A percentile compares a stretch with the other conserved stretches of the same genome.
Conservation (phyloP, 2,329 filamentous ascomycete genomes). For the Talaromyces sp. region DNA sequence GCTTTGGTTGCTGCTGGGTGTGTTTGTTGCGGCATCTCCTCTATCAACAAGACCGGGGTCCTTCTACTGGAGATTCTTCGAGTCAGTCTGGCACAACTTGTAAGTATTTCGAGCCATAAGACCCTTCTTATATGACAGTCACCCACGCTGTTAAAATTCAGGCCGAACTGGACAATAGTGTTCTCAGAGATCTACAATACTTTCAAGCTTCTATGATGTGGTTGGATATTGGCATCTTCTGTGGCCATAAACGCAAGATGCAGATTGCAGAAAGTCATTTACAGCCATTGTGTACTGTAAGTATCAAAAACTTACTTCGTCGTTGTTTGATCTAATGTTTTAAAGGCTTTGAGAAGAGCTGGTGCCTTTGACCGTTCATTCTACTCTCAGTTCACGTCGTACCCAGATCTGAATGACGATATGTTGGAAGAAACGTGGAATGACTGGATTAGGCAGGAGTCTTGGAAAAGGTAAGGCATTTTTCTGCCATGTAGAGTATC, state of each 20-base stretch:
- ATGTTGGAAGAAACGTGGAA: not conserved
- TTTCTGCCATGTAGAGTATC: not conserved
- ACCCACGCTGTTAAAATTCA: not conserved
- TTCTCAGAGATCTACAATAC: not conserved
- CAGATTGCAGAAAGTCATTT: not conserved
- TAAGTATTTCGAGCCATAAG: not conserved
- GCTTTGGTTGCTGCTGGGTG: not conserved
- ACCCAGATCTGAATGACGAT: not conserved
- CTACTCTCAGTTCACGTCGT: not conserved
- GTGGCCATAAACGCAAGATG: not conserved
- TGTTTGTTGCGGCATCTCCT: not conserved
- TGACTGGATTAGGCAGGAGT: not conserved
- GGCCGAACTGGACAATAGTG: not conserved
- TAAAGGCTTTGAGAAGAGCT: not conserved
- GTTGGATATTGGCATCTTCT: not conserved
- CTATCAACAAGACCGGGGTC: not conserved
- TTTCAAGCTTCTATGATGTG: slow-evolving; percentile 7
- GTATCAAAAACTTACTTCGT: not conserved
- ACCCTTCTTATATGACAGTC: not conserved
- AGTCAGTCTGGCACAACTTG: not conserved
- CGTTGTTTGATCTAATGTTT: not conserved
- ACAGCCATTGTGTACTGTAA: not conserved
- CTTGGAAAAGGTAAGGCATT: not conserved
- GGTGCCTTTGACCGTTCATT: not conserved
- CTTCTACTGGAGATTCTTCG: not conserved